phyloP scores from a whole-genome alignment of 192 early-diverging fungal species.

The Geranomyces michiganensis region DNA sequence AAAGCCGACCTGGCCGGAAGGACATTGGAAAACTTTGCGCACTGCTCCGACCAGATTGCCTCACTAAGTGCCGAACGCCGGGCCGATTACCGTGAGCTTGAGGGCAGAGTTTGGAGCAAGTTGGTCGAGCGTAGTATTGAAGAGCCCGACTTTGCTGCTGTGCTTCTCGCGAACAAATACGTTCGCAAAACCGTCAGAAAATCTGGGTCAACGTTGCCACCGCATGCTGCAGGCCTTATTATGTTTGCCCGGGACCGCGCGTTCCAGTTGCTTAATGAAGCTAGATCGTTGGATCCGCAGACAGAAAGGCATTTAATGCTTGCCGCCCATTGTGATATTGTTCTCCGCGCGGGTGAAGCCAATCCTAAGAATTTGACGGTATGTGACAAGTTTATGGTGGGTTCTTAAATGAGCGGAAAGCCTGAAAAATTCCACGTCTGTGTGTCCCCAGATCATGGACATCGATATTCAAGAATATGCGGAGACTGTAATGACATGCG shows the following conservation, averaged over 20 bases:
- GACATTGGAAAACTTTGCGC: background rate
- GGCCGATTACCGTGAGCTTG: conserved; percentile 19
- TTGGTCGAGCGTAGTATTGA: background rate
- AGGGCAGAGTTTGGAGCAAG: conserved; percentile 16
- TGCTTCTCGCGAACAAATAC: conserved; percentile 17
- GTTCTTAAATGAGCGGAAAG: background rate
- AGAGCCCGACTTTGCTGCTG: background rate
- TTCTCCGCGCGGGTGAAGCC: conserved; percentile 43
- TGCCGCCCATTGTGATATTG: conserved; percentile 51
- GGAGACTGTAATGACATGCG: conserved; percentile 16
- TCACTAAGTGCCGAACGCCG: background rate
- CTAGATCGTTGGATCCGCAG: background rate
- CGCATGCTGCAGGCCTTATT: background rate
- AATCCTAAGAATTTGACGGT: background rate
- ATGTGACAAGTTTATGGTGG: background rate
- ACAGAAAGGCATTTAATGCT: conserved; percentile 4
- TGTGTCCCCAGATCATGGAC: background rate
- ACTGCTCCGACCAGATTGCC: background rate
- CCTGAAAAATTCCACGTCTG: background rate
- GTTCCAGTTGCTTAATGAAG: background rate
- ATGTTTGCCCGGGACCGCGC: background rate
- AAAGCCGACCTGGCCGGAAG: background rate
- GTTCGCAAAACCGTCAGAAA: conserved; percentile 8
- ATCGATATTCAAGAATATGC: conserved; percentile 16
- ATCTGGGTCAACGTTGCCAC: background rate